Evolutionary conservation across 441 rosid genomes (phyloP), one percentile per base, ranked within the genome.

Genomic region (Pelargonium myrrhifolium): DNA sequence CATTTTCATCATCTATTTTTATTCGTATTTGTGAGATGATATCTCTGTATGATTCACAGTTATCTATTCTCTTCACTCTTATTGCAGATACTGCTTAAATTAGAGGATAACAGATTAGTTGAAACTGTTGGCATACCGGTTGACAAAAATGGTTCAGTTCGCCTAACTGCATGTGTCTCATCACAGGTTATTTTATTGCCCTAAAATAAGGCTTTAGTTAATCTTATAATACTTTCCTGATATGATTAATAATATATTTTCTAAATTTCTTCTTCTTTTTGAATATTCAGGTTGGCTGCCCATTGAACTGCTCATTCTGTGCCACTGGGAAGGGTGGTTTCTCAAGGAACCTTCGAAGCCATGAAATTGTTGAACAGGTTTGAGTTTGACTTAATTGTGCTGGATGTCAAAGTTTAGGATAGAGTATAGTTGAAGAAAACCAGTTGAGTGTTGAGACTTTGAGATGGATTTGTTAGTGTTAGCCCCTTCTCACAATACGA

Each of bases 321-420:
- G 96, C 99, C 70, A 91, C 99, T 31, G 99, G 97, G 59, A 93
- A 88, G 80, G 99, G 99, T 60, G 99, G 96, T 18, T 93, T 76
- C 76, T 89, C 94, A 45, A 87, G 99, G 75, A 93, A 93, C 80
- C 99, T 93, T 71, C 71, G 77, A 53, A 73, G 87, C 65, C 99
- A 93, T 76, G 99, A 91, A 76, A 89, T 93, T 68, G 74, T 89
- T 66, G 96, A 89, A 81, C 99, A 94, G 96, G 97, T 89, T 15
- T 58, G 63, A 71, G 37, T 56, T 49, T 70, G 12, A 15, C 66
- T 62, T 75, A 37, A 65, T 31, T 1, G 1, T 71, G 24, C 62
- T 65, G 35, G 10, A 58, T 66, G 14, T 17, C 61, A 12, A 24
- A 20, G 71, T 21, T 14, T 22, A 12, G 8, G 58, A 22, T 51